Evolutionary conservation across 495 filamentous ascomycete genomes (phyloP), one percentile per base, ranked within the genome.

Genomic region (Parathielavia hyrcaniae): DNA sequence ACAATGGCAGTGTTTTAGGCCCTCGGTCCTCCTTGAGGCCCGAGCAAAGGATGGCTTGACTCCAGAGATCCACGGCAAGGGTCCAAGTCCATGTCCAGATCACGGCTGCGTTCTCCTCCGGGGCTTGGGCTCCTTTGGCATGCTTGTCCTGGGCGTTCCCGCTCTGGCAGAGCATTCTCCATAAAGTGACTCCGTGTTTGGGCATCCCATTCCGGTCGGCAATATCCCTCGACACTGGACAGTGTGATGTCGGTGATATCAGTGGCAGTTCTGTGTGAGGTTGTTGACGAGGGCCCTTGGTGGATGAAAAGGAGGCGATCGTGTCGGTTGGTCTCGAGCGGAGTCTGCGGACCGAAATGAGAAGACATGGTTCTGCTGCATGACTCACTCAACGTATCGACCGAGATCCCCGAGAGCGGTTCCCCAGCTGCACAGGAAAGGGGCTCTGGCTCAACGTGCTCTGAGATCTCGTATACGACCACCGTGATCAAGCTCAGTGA

Each of bases 191-290:
- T 36, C 40, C 19, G 50, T 8, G 64, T 67, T 10, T n/a, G 35
- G 13, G 51, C 16, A 43, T 67, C 66, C 64, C 66, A 69, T 7
- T 58, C 35, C 0, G 54, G 23, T 20, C 40, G 61, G 20, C n/a
- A 30, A 13, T 60, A 55, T 11, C 47, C 57, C 12, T 26, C 26
- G 10, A 59, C 41, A 35, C 40, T 40, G 16, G 64, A 63, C 4
- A 69, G 62, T 10, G 58, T 44, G 26, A 69, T 61, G 0, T 63
- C 64, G n/a, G 64, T 65, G 8, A 39, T 41, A n/a, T 38, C 19
- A 6, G 60, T 32, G 22, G 23, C 51, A 3, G 64, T 54, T 30
- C 52, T 35, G 1, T 34, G 46, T 1, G 59, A 61, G 26, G 36
- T 56, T n/a, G 51, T 56, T 22, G 60, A 64, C 1, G 61, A 17